These are phyloP conservation scores for Populus hybrid DNA, from an alignment of 441 rosid species.

Conservation along the genomic window DNA sequence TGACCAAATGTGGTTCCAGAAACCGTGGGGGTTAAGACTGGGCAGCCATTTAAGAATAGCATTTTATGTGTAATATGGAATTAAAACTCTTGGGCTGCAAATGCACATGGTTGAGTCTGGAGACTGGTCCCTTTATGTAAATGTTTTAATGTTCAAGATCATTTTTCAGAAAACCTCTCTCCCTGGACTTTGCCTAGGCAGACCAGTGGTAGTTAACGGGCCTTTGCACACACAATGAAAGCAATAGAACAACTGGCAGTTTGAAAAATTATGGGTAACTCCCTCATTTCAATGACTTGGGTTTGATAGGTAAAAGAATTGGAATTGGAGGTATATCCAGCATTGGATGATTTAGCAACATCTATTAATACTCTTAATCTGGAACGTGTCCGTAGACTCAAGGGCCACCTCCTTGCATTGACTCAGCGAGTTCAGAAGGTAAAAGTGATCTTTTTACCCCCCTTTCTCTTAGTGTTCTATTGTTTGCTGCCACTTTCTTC, in stretches of 20 bases:
- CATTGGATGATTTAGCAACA: conserved; percentile 82
- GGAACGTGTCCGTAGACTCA: conserved; percentile 83
- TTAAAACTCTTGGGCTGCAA: background rate
- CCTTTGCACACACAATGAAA: background rate
- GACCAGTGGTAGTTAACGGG: background rate
- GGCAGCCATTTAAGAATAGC: background rate
- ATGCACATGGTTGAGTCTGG: background rate
- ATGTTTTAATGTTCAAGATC: background rate
- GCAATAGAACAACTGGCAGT: background rate
- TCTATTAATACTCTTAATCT: conserved; percentile 83
- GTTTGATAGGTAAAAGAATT: conserved; percentile 75
- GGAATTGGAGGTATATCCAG: conserved; percentile 85
- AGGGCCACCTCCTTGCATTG: conserved; percentile 87
- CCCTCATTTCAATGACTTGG: background rate
- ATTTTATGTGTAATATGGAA: background rate
- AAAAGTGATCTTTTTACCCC: conserved; percentile 7
- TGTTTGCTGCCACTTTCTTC: conserved; percentile 14
- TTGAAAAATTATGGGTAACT: conserved; percentile 6
- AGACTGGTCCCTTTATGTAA: background rate
- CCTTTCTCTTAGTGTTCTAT: conserved; percentile 6
- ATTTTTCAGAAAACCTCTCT: background rate
- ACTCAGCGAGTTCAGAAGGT: conserved; percentile 99
- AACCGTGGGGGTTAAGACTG: background rate
- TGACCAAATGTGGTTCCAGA: background rate
- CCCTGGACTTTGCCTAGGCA: background rate